Evolutionary conservation across 225 moss, liverwort and hornwort genomes (phyloP).

Genomic region (Thuidium tamariscinum): DNA sequence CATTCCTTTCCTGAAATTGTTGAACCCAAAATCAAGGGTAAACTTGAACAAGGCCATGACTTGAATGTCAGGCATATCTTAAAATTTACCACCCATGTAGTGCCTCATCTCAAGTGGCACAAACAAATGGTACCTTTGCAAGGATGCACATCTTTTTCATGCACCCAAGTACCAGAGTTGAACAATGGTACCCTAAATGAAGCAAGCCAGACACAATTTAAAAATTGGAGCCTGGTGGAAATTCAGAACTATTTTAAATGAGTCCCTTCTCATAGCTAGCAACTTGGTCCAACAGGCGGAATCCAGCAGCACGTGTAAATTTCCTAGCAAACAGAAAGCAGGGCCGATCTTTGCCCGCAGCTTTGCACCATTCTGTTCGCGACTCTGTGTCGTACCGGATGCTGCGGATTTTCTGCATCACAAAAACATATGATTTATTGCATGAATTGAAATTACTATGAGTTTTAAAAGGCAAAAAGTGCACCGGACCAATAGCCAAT

Average conservation of each 20-base stretch:
- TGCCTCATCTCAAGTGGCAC: not conserved
- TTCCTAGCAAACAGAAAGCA: conserved; percentile 90
- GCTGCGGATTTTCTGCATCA: conserved; percentile 41
- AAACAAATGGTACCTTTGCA: too few species aligned
- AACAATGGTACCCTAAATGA: not conserved
- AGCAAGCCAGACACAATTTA: not conserved
- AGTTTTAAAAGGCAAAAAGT: too few species aligned
- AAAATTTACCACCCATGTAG: not conserved
- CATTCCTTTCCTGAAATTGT: not conserved
- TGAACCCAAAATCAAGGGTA: not conserved
- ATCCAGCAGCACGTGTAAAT: conserved; percentile 80
- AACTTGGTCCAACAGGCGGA: conserved; percentile 62
- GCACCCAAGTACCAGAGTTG: not conserved
- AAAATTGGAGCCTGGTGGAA: not conserved
- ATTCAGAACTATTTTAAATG: not conserved
- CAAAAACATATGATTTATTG: not conserved
- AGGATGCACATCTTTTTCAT: not conserved
- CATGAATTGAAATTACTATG: too few species aligned
- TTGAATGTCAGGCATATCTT: not conserved
- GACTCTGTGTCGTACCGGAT: conserved; percentile 66
- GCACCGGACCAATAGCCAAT: too few species aligned
- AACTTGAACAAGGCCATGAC: not conserved
- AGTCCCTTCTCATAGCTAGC: conserved; percentile 29
- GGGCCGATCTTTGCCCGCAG: conserved; percentile 39
- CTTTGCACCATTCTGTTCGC: conserved; percentile 84